Conservation (phyloP, 2,329 filamentous ascomycete genomes). For the Botrytis galanthina region DNA sequence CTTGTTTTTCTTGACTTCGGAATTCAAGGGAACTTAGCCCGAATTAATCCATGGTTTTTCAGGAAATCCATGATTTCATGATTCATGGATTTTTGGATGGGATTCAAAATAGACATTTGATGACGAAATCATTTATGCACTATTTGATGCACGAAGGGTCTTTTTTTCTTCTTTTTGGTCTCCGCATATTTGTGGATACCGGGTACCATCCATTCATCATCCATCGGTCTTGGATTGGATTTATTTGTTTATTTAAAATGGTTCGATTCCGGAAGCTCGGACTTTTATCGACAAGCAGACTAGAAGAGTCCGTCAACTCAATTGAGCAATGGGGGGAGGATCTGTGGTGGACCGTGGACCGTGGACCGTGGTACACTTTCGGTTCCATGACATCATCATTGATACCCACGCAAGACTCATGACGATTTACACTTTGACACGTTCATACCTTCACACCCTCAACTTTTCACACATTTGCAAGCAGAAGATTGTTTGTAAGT, state of each 20-base stretch:
- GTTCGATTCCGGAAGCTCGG: not conserved
- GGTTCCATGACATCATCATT: not conserved
- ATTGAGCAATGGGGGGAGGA: not conserved
- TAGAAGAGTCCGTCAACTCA: not conserved
- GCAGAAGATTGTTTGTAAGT: not conserved
- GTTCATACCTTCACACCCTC: not conserved
- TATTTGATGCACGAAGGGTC: not conserved
- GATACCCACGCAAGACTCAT: not conserved
- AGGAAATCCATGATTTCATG: not conserved
- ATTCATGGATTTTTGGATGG: not conserved
- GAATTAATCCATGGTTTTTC: not conserved
- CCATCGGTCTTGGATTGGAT: not conserved
- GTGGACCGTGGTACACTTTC: not conserved
- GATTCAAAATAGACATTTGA: not conserved
- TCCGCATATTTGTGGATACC: not conserved
- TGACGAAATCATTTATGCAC: not conserved
- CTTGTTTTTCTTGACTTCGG: not conserved
- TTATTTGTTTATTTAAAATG: not conserved
- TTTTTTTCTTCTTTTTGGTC: not conserved
- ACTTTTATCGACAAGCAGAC: not conserved
- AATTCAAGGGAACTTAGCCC: not conserved
- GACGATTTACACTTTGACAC: not conserved
- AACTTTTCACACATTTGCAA: not conserved
- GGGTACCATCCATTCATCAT: not conserved
- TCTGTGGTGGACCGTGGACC: too few relatives aligned